Conservation (phyloP, 2,329 filamentous ascomycete genomes). For the Diplodia scrobiculata region DNA sequence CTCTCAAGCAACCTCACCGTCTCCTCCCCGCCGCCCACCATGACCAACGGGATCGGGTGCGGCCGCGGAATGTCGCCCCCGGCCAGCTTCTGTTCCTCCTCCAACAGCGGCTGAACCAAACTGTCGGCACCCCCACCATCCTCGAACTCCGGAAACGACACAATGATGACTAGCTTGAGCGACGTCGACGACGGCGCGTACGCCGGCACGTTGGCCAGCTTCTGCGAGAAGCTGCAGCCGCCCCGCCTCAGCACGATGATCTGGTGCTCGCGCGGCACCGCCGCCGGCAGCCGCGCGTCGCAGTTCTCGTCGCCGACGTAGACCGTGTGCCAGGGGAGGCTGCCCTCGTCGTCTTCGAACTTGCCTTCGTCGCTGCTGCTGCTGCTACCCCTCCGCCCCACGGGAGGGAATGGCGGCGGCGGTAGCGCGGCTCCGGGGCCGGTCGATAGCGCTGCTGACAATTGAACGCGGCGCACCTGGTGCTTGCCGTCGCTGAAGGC, state of each 20-base stretch:
- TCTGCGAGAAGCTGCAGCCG: slow-evolving; percentile 79
- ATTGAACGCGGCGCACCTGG: slow-evolving; percentile 36
- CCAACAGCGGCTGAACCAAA: slow-evolving; percentile 69
- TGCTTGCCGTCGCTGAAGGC: slow-evolving; percentile 32
- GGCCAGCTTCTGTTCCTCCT: slow-evolving; percentile 70
- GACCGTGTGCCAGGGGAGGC: slow-evolving; percentile 68
- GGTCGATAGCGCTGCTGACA: slow-evolving; percentile 56
- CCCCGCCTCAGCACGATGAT: slow-evolving; percentile 82
- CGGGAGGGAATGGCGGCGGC: slow-evolving; percentile 47
- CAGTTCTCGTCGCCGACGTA: slow-evolving; percentile 72
- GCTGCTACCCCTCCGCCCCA: slow-evolving; percentile 47
- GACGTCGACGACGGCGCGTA: slow-evolving; percentile 63
- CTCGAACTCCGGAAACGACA: slow-evolving; percentile 61
- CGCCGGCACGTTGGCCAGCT: slow-evolving; percentile 80
- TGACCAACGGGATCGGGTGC: slow-evolving; percentile 77
- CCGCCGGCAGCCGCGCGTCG: slow-evolving; percentile 56
- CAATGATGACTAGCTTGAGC: slow-evolving; percentile 79
- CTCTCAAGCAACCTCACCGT: slow-evolving; percentile 65
- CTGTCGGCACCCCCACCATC: slow-evolving; percentile 34
- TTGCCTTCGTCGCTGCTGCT: slow-evolving; percentile 35
- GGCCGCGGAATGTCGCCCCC: slow-evolving; percentile 65
- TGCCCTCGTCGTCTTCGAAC: slow-evolving; percentile 41
- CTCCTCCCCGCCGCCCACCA: slow-evolving; percentile 72
- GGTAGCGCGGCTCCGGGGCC: slow-evolving; percentile 69
- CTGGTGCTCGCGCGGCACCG: slow-evolving; percentile 62